These are phyloP conservation scores for Brasilioporus rufonigricans DNA, from an alignment of 768 basidiomycete genomes.

Conservation along the genomic window DNA sequence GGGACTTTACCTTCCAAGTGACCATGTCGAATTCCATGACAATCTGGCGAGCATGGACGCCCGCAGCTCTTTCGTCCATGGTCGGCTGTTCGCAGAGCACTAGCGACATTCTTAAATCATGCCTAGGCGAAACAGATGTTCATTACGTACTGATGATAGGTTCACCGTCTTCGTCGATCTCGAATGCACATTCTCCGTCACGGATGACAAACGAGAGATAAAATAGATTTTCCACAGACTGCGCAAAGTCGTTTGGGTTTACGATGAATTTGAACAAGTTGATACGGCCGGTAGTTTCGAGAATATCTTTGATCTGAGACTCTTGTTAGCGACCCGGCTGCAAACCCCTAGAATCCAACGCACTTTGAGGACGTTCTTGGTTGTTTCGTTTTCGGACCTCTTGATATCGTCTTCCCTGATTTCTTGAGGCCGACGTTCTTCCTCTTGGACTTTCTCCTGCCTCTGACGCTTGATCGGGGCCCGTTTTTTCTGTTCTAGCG, in stretches of 20 bases:
- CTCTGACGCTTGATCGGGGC: slow-evolving; percentile 55
- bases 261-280: slow-evolving; percentile 88
- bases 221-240: slow-evolving; percentile 96
- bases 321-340: neutral
- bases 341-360: slow-evolving; percentile 23
- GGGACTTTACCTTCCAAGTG: slow-evolving; percentile 71
- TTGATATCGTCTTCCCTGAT: slow-evolving; percentile 80
- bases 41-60: slow-evolving; percentile 75
- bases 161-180: slow-evolving; percentile 64
- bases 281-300: slow-evolving; percentile 48
- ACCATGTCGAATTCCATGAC: slow-evolving; percentile 91
- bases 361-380: slow-evolving; percentile 78
- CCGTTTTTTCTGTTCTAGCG: slow-evolving; percentile 81
- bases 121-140: neutral
- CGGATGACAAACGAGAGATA: slow-evolving; percentile 91
- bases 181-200: slow-evolving; percentile 77
- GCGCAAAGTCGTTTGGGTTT: slow-evolving; percentile 88
- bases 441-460: slow-evolving; percentile 69
- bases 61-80: slow-evolving; percentile 59
- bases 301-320: slow-evolving; percentile 57
- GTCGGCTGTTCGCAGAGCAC: slow-evolving; percentile 64
- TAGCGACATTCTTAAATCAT: slow-evolving; percentile 24
- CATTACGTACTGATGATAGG: slow-evolving; percentile 66
- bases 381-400: slow-evolving; percentile 84
- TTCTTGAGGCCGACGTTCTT: slow-evolving; percentile 72